These are phyloP conservation scores for Camellia japonica DNA, from an alignment of 148 eudicot species.

Conservation along the genomic window DNA sequence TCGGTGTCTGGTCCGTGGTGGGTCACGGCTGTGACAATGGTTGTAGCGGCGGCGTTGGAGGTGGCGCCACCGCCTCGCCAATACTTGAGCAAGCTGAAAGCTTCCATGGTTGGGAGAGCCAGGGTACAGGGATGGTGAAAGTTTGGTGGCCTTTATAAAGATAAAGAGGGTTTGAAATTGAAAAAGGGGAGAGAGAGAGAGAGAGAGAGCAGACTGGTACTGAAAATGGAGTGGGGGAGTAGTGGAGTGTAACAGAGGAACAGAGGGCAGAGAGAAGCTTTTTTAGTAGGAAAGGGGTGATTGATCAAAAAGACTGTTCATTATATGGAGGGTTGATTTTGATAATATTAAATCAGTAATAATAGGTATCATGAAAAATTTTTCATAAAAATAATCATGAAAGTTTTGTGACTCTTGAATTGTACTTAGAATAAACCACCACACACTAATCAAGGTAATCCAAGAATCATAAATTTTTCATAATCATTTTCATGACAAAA, in stretches of 20 bases:
- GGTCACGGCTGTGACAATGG: slow-evolving; percentile 26
- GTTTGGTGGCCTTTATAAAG: neutral
- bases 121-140: slow-evolving; percentile 29
- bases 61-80: slow-evolving; percentile 46
- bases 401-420: too few species aligned
- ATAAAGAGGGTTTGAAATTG: neutral
- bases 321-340: too few species aligned
- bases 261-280: neutral
- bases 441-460: too few species aligned
- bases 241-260: neutral
- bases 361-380: too few species aligned
- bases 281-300: too few species aligned
- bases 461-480: too few species aligned
- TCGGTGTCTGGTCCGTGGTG: slow-evolving; percentile 20
- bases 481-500: too few species aligned
- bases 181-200: neutral
- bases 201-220: neutral
- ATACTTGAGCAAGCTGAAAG: slow-evolving; percentile 77
- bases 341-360: too few species aligned
- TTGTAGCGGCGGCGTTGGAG: slow-evolving; percentile 20
- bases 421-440: too few species aligned
- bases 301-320: too few species aligned
- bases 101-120: slow-evolving; percentile 88
- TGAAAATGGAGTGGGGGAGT: neutral
- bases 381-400: too few species aligned